Percentiles rank a stretch among this genome's conserved stretches.
phyloP scores from a whole-genome alignment of 257 asterid species.

The Catharanthus roseus region DNA sequence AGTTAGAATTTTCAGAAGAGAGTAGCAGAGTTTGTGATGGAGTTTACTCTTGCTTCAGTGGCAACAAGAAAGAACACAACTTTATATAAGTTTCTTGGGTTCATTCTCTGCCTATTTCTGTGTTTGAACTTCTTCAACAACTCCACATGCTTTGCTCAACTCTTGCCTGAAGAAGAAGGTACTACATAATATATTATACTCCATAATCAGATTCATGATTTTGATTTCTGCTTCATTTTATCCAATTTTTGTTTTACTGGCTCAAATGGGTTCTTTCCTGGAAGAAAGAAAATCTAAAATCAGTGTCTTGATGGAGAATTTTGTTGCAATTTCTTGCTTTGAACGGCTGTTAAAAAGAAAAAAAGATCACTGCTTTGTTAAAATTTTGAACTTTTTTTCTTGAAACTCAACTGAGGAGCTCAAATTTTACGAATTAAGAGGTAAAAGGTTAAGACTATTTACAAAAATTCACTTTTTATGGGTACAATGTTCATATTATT shows the following conservation, averaged over 20 bases:
- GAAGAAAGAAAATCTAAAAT: no score
- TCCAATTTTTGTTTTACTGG: not conserved
- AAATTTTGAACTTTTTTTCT: no score
- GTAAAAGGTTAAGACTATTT: not conserved
- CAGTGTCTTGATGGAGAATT: not conserved
- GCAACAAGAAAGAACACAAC: not conserved
- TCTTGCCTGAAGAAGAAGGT: constrained; percentile 21
- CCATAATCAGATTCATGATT: not conserved
- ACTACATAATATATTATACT: no score
- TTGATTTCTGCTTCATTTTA: not conserved
- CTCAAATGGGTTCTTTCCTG: not conserved
- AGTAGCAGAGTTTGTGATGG: not conserved
- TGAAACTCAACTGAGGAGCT: not conserved
- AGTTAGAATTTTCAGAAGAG: not conserved
- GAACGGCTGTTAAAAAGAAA: not conserved
- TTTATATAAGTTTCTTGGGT: not conserved
- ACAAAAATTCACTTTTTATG: not conserved
- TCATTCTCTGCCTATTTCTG: not conserved
- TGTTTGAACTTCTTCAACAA: not conserved
- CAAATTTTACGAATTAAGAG: not conserved
- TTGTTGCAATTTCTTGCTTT: not conserved
- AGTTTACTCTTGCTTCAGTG: not conserved
- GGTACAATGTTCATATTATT: no score
- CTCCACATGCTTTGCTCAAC: constrained; percentile 5
- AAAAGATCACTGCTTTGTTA: no score